Conservation (phyloP, 2,329 filamentous ascomycete species). For the Albophoma yamanashiensis region DNA sequence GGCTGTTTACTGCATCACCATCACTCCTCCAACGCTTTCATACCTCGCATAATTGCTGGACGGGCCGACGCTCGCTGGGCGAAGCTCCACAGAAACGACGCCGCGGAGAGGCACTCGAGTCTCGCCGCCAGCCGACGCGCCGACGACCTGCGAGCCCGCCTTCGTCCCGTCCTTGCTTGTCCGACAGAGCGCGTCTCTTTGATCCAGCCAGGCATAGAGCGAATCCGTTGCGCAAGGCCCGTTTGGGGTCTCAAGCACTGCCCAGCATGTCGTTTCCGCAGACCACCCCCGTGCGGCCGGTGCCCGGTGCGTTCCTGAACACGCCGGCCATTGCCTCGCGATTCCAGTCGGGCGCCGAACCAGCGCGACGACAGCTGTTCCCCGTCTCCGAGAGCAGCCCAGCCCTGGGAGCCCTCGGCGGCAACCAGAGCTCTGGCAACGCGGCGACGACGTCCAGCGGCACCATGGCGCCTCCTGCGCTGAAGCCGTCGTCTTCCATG, state of each 20-base stretch:
- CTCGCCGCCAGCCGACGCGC: conserved; percentile 6
- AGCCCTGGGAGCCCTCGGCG: conserved; percentile 9
- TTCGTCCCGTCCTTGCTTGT: conserved; percentile 15
- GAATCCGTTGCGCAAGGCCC: neutral
- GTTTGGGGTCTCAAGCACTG: conserved; percentile 3
- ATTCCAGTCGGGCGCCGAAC: conserved; percentile 31
- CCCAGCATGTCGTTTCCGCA: conserved; percentile 42
- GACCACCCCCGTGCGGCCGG: conserved; percentile 57
- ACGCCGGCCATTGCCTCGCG: conserved; percentile 55
- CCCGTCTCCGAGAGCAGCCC: conserved; percentile 15
- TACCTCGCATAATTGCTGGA: neutral
- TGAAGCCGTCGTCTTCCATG: conserved; percentile 5
- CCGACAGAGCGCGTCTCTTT: conserved; percentile 12
- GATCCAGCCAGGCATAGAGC: conserved; percentile 1
- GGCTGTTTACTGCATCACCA: neutral
- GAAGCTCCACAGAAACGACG: conserved; percentile 3
- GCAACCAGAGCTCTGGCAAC: conserved; percentile 2
- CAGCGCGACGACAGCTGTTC: conserved; percentile 43
- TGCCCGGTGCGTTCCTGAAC: conserved; percentile 67
- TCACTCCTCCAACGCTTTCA: neutral
- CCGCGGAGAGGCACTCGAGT: neutral
- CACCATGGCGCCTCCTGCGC: neutral
- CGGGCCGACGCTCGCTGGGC: conserved; percentile 1
- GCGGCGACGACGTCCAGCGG: conserved; percentile 7
- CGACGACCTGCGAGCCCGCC: conserved; percentile 3